phyloP scores from a whole-genome alignment of 2,329 filamentous ascomycete genomes.

The Xylariaceae sp. region DNA sequence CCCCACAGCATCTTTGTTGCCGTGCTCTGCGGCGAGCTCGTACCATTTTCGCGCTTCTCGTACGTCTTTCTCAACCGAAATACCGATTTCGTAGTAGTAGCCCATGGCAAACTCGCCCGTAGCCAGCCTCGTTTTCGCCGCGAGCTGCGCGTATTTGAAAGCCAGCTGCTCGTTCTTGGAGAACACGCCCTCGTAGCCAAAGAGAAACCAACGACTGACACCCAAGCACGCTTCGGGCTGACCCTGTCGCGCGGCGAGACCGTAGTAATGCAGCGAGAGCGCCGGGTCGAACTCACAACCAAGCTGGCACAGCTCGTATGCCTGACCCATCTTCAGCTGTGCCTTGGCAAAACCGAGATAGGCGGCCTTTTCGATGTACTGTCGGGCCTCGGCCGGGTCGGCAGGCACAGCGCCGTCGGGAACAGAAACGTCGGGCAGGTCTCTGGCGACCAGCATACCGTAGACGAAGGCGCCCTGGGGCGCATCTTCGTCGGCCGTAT shows the following conservation, averaged over 20 bases:
- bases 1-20: slow-evolving; percentile 79
- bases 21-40: slow-evolving; percentile 76
- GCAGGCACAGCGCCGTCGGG: slow-evolving; percentile 62
- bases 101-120: slow-evolving; percentile 96
- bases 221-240: slow-evolving; percentile 91
- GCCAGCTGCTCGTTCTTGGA: slow-evolving; percentile 93
- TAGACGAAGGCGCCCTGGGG: slow-evolving; percentile 94
- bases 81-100: slow-evolving; percentile 96
- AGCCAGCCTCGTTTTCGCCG: slow-evolving; percentile 70
- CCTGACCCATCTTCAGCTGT: slow-evolving; percentile 93
- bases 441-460: slow-evolving; percentile 86
- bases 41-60: slow-evolving; percentile 85
- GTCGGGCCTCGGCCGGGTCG: slow-evolving; percentile 65
- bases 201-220: slow-evolving; percentile 97
- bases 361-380: slow-evolving; percentile 93
- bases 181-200: slow-evolving; percentile 86
- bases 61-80: slow-evolving; percentile 77
- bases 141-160: slow-evolving; percentile 82
- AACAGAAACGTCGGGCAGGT: slow-evolving; percentile 82
- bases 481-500: slow-evolving; percentile 89
- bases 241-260: slow-evolving; percentile 82
- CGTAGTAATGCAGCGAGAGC: slow-evolving; percentile 91
- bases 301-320: slow-evolving; percentile 88
- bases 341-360: slow-evolving; percentile 94
- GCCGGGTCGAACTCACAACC: slow-evolving; percentile 93